Conservation (phyloP, 495 filamentous ascomycete species). For the Xylaria acuta region DNA sequence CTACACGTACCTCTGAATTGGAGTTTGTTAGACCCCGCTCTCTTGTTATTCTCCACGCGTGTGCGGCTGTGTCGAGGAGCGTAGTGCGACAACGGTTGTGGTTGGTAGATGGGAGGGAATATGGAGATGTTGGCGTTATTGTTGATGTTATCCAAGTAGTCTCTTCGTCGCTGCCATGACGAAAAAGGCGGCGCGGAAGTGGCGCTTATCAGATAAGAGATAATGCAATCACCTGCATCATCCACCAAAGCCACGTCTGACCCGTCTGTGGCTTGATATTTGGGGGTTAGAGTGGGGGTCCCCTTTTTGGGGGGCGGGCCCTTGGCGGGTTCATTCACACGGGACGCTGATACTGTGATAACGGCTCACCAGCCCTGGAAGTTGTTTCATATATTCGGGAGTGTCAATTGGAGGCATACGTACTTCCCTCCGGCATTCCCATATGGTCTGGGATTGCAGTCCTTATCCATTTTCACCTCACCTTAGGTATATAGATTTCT, state of each 20-base stretch:
- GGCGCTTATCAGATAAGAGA: conserved; percentile 23
- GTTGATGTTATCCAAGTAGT: background rate
- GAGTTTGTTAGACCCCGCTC: background rate
- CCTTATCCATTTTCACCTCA: background rate
- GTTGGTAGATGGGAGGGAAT: background rate
- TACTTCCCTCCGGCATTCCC: too few species aligned
- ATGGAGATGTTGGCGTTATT: conserved; percentile 42
- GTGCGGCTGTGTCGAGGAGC: background rate
- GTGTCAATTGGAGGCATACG: too few species aligned
- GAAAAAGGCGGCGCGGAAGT: conserved; percentile 4
- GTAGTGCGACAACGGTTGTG: background rate
- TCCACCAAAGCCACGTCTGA: background rate
- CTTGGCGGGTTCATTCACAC: too few species aligned
- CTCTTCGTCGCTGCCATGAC: too few species aligned
- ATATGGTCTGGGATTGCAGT: background rate
- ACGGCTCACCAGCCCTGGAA: too few species aligned
- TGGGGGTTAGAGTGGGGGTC: background rate
- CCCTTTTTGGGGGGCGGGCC: background rate
- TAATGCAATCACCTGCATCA: background rate
- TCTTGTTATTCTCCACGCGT: background rate
- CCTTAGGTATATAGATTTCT: background rate
- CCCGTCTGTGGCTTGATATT: background rate
- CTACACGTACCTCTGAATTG: conserved; percentile 53
- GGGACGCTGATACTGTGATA: too few species aligned
- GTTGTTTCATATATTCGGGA: too few species aligned